A percentile compares a stretch with the other conserved stretches of the same genome.
phyloP scores from a whole-genome alignment of 352 stramenopile species.

The Pythium coloratum region DNA sequence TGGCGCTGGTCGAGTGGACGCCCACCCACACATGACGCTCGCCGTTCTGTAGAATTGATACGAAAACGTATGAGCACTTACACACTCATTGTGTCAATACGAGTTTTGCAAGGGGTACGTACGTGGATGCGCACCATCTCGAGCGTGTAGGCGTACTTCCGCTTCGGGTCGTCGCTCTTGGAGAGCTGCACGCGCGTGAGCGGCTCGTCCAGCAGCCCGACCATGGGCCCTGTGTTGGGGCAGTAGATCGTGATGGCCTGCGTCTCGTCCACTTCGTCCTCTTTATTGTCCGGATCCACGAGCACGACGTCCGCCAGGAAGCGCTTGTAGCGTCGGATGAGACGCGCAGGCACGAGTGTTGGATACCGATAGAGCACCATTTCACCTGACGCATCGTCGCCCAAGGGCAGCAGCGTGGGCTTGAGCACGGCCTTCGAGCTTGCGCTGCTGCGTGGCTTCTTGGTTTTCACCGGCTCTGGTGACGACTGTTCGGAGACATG shows the following conservation, averaged over 20 bases:
- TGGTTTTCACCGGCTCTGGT: slow-evolving; percentile 29
- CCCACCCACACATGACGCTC: slow-evolving; percentile 70
- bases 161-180: slow-evolving; percentile 70
- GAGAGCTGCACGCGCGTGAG: slow-evolving; percentile 73
- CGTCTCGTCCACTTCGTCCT: slow-evolving; percentile 20
- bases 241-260: slow-evolving; percentile 76
- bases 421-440: slow-evolving; percentile 3
- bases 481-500: slow-evolving; percentile 1
- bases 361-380: slow-evolving; percentile 56
- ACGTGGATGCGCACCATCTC: slow-evolving; percentile 85
- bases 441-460: slow-evolving; percentile 24
- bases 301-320: slow-evolving; percentile 83
- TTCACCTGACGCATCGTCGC: slow-evolving; percentile 4
- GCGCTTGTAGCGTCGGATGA: slow-evolving; percentile 80
- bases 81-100: no score
- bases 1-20: slow-evolving; percentile 74
- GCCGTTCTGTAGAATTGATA: slow-evolving; percentile 52
- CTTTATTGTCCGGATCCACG: slow-evolving; percentile 19
- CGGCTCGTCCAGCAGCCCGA: slow-evolving; percentile 68
- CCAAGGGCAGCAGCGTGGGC: background rate
- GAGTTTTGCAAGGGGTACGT: slow-evolving; percentile 21
- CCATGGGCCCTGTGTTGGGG: slow-evolving; percentile 82
- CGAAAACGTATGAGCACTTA: no score
- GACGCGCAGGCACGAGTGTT: slow-evolving; percentile 47
- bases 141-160: slow-evolving; percentile 84